Evolutionary conservation across 495 filamentous ascomycete genomes (phyloP), one percentile per base, ranked within the genome.

Genomic region (Penicillium egyptiacum): DNA sequence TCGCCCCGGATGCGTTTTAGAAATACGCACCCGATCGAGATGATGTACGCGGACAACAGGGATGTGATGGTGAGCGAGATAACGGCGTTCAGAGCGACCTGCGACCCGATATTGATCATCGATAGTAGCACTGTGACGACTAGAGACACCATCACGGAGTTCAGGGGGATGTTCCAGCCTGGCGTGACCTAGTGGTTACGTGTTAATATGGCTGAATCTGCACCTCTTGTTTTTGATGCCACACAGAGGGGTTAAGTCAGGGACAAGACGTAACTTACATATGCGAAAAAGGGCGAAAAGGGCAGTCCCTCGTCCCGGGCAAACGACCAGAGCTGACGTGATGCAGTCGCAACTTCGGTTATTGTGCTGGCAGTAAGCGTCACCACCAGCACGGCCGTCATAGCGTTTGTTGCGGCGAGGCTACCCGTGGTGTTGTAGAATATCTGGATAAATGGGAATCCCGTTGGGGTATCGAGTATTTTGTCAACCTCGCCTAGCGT

Each of bases 281-380:
- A 69, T 42, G 70, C 67, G 42, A 85, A 74, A 62, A 78, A 81
- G 0, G 58, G 61, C 10, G 79, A 82, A 57, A 81, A 84, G 12
- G 83, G 83, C 9, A 85, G 65, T 3, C 83, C 83, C 11, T 70
- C 59, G 56, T 85, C 83, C 20, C 83, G 70, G 6, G 81, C 81
- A 67, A 83, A 86, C 4, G 81, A 78, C 75, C 75, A 84, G 1
- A 84, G 71, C 66, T 85, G 83, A 0, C 82, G 73, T 10, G 81
- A 83, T 11, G 81, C 76, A 0, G 82, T 83, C 7, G 83, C 79
- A 14, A 83, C 78, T 53, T 79, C 75, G 50, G 75, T 82, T 52
- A 85, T 76, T 2, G 76, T 76, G 16, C 78, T 78, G 26, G 72
- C 75, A 12, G 77, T 73, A 5, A 80, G 60, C 6, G 80, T 73